Conservation (phyloP, 1,139 yeast genomes). For the Pichia sp. region DNA sequence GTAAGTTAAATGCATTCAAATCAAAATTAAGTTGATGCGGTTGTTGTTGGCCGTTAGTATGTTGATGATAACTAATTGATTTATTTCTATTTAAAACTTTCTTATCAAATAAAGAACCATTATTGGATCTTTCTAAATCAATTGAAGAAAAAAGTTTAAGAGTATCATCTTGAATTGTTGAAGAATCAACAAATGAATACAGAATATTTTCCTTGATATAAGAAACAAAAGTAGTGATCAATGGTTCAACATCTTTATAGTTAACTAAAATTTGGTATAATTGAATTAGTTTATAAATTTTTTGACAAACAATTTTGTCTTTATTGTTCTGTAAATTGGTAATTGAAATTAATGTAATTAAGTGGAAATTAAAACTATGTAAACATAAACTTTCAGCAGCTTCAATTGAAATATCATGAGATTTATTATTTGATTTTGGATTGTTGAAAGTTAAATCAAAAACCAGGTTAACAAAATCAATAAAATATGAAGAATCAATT, state of each 20-base stretch:
- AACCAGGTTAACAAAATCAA: constrained; percentile 19
- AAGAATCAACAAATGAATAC: constrained; percentile 10
- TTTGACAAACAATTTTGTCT: constrained; percentile 14
- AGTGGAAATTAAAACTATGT: constrained; percentile 28
- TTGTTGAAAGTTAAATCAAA: constrained; percentile 20
- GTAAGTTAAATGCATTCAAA: constrained; percentile 24
- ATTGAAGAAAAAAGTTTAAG: constrained; percentile 18
- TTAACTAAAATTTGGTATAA: constrained; percentile 21
- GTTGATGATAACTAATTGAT: background rate
- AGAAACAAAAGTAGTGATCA: constrained; percentile 16
- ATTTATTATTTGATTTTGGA: constrained; percentile 10
- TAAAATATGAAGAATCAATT: constrained; percentile 14
- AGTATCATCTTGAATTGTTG: constrained; percentile 18
- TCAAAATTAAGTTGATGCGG: constrained; percentile 17
- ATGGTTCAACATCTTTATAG: constrained; percentile 22
- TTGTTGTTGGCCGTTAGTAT: background rate
- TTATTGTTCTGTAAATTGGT: constrained; percentile 16
- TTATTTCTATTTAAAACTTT: constrained; percentile 7
- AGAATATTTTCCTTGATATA: constrained; percentile 19
- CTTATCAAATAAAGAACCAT: constrained; percentile 21
- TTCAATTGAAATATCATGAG: constrained; percentile 18
- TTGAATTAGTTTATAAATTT: constrained; percentile 17
- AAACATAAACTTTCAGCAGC: constrained; percentile 24
- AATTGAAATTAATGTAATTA: constrained; percentile 22
- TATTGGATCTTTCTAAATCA: constrained; percentile 4